Evolutionary conservation across 192 early-diverging fungal species (phyloP).

Genomic region (Chytriomyces confervae): DNA sequence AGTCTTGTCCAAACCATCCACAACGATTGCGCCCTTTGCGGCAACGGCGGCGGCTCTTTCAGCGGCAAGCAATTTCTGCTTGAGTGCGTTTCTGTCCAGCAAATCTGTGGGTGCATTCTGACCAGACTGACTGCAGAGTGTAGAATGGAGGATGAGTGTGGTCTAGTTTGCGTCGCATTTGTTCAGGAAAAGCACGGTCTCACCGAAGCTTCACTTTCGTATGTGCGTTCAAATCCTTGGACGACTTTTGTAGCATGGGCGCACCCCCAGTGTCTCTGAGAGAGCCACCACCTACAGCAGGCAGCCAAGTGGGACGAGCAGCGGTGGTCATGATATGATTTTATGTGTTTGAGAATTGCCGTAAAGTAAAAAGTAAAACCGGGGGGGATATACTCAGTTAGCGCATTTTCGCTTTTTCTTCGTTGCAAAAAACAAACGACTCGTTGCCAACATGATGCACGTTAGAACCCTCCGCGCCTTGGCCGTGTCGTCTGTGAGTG

Average conservation of each 20-base stretch:
- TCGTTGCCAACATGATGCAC: neutral
- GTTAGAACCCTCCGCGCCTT: constrained; percentile 20
- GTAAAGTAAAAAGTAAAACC: neutral
- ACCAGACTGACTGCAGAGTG: constrained; percentile 41
- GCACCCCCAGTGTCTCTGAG: constrained; percentile 54
- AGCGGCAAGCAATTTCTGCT: constrained; percentile 42
- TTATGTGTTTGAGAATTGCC: neutral
- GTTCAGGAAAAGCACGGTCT: neutral
- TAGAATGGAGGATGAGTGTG: neutral
- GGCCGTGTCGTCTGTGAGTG: constrained; percentile 18
- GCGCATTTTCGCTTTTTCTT: neutral
- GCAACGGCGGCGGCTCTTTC: constrained; percentile 41
- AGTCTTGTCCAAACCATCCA: constrained; percentile 13
- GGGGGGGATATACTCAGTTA: neutral
- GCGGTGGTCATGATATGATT: constrained; percentile 29
- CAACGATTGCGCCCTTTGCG: constrained; percentile 20
- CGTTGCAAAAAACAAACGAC: neutral
- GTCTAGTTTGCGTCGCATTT: neutral
- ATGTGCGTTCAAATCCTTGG: constrained; percentile 49
- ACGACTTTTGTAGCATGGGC: constrained; percentile 35
- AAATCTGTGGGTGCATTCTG: constrained; percentile 54
- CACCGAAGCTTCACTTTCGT: constrained; percentile 56
- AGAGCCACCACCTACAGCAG: constrained; percentile 57
- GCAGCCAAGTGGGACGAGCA: constrained; percentile 55
- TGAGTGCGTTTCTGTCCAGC: constrained; percentile 39